phyloP scores from a whole-genome alignment of 495 filamentous ascomycete species.

The Tirmania nivea region DNA sequence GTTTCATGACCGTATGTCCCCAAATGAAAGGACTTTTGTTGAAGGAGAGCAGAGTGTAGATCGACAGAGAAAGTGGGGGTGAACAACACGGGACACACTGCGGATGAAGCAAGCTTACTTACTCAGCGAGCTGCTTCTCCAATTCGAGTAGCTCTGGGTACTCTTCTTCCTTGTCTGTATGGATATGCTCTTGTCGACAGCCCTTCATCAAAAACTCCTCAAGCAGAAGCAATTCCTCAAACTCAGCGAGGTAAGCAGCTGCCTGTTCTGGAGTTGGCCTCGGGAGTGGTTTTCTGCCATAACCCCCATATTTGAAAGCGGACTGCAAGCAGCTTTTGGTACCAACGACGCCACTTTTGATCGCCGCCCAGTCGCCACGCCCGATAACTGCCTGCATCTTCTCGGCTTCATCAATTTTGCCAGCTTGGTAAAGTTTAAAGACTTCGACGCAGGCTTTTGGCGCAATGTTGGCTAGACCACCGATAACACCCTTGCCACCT shows the following conservation, averaged over 20 bases:
- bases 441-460: constrained; percentile 53
- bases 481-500: constrained; percentile 74
- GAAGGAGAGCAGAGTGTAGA: no score
- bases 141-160: constrained; percentile 16
- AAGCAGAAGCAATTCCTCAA: constrained; percentile 50
- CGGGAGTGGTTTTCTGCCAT: constrained; percentile 56
- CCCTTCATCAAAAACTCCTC: constrained; percentile 32
- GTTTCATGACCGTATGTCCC: no score
- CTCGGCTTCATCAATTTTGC: constrained; percentile 50
- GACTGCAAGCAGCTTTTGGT: constrained; percentile 60
- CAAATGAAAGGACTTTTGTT: no score
- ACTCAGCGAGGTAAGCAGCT: constrained; percentile 42
- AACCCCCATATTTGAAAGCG: constrained; percentile 58
- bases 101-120: background rate
- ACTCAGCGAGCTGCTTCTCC: constrained; percentile 5
- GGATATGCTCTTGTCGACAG: constrained; percentile 10
- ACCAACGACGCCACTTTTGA: constrained; percentile 66
- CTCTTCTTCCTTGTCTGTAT: constrained; percentile 13
- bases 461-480: constrained; percentile 63
- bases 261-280: constrained; percentile 38
- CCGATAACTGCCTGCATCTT: constrained; percentile 61
- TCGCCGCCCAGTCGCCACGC: constrained; percentile 68
- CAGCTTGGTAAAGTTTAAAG: constrained; percentile 46
- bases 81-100: no score
- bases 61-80: no score